These are phyloP conservation scores for Arctium lappa DNA, from an alignment of 129 eudicot genomes.

Conservation along the genomic window DNA sequence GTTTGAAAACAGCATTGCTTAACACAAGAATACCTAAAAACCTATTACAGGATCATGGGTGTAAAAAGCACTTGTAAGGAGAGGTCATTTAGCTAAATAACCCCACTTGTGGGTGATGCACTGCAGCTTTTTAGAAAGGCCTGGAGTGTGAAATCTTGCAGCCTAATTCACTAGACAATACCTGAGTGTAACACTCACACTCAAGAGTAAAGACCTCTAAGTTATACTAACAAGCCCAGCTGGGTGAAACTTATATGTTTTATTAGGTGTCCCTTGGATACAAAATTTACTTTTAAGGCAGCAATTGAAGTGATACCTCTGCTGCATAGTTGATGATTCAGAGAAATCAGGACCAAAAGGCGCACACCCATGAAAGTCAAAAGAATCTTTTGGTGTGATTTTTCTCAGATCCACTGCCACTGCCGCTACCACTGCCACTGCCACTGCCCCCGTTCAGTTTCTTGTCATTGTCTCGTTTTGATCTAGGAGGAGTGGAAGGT, in stretches of 20 bases:
- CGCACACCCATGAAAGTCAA: not conserved
- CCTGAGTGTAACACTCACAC: not conserved
- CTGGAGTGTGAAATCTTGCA: not conserved
- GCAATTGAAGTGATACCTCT: slow-evolving; percentile 21
- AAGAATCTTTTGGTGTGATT: slow-evolving; percentile 27
- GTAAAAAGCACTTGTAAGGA: not conserved
- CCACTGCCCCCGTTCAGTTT: slow-evolving; percentile 19
- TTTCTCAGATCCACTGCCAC: slow-evolving; percentile 45
- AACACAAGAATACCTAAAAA: not conserved
- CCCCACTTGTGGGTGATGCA: not conserved
- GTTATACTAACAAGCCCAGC: not conserved
- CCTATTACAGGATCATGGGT: not conserved
- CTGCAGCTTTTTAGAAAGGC: not conserved
- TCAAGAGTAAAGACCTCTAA: not conserved
- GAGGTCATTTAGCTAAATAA: not conserved
- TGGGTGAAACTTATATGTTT: not conserved
- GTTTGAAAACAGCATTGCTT: not conserved
- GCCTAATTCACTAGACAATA: not conserved
- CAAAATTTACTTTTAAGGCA: slow-evolving; percentile 1
- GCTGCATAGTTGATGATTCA: not conserved
- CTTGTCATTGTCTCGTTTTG: slow-evolving; percentile 42
- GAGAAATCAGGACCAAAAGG: slow-evolving; percentile 11
- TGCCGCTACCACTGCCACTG: slow-evolving; percentile 28
- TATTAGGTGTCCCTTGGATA: not conserved
- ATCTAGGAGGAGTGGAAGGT: slow-evolving; percentile 60